Evolutionary conservation across 768 basidiomycete genomes (phyloP).

Genomic region (Leccinum ochraceum): DNA sequence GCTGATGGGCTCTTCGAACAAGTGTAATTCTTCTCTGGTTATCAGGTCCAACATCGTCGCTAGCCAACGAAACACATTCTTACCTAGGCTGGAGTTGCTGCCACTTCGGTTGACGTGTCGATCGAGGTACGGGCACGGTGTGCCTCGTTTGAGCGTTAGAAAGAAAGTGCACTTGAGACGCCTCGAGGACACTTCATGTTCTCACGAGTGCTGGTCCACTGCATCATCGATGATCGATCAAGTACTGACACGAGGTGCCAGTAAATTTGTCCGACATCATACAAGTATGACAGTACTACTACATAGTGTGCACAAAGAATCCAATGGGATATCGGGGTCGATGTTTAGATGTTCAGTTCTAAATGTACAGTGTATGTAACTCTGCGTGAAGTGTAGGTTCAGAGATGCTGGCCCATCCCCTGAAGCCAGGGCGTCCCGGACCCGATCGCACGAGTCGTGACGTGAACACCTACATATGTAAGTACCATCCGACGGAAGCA

Average conservation of each 20-base stretch:
- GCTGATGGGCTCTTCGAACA: background rate
- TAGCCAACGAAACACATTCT: background rate
- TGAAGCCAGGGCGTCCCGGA: background rate
- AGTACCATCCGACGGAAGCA: background rate
- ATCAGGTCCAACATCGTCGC: background rate
- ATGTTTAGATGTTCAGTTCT: too few species aligned
- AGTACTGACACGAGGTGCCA: too few species aligned
- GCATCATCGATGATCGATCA: too few species aligned
- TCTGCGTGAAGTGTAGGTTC: too few species aligned
- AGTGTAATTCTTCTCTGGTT: background rate
- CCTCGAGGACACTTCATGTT: slow-evolving; percentile 10
- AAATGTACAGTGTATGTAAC: too few species aligned
- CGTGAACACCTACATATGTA: background rate
- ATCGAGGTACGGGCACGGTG: background rate
- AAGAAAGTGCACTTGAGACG: background rate
- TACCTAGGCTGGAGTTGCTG: slow-evolving; percentile 4
- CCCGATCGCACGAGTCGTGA: background rate
- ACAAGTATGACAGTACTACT: too few species aligned
- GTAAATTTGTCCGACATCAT: too few species aligned
- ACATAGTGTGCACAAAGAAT: too few species aligned
- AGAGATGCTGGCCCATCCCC: background rate
- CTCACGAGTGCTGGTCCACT: slow-evolving; percentile 1
- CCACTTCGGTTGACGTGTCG: background rate
- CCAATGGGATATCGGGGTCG: too few species aligned
- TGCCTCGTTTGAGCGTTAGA: background rate